Evolutionary conservation across 768 basidiomycete genomes (phyloP).

Genomic region (Kwoniella pini): DNA sequence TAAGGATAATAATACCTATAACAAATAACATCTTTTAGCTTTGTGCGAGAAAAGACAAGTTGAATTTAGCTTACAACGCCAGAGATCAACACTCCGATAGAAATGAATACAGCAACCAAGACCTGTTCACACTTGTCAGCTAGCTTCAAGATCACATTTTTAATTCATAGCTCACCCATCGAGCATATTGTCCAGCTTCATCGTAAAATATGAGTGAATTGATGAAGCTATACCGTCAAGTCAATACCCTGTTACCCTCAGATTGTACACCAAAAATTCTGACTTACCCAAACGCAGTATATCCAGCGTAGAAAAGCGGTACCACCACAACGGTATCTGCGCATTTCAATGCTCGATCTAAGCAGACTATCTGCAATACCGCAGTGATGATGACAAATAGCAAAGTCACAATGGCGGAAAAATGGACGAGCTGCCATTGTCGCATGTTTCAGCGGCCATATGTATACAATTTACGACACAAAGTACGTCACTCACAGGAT

Average conservation of each 20-base stretch:
- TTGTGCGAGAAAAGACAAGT: not conserved
- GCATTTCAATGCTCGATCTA: constrained; percentile 84
- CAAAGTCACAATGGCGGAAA: constrained; percentile 73
- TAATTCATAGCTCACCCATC: constrained; percentile 63
- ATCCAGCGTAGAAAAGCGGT: constrained; percentile 81
- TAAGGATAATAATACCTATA: constrained; percentile 73
- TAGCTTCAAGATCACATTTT: not conserved
- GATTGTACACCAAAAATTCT: too few relatives aligned
- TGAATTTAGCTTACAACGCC: constrained; percentile 64
- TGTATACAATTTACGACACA: too few relatives aligned
- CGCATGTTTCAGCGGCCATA: constrained; percentile 63
- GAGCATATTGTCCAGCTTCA: constrained; percentile 77
- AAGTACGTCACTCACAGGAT: constrained; percentile 35
- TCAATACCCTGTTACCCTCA: not conserved
- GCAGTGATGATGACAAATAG: constrained; percentile 67
- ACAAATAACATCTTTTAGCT: not conserved
- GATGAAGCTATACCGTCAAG: constrained; percentile 59
- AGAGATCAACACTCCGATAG: constrained; percentile 79
- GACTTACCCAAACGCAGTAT: constrained; percentile 44
- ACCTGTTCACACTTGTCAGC: constrained; percentile 29
- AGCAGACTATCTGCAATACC: constrained; percentile 83
- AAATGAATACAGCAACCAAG: constrained; percentile 81
- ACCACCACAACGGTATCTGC: constrained; percentile 76
- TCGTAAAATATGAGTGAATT: constrained; percentile 76
- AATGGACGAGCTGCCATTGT: constrained; percentile 65